Conservation (phyloP, 2,329 filamentous ascomycete genomes). For the Pseudocercospora macadamiae region DNA sequence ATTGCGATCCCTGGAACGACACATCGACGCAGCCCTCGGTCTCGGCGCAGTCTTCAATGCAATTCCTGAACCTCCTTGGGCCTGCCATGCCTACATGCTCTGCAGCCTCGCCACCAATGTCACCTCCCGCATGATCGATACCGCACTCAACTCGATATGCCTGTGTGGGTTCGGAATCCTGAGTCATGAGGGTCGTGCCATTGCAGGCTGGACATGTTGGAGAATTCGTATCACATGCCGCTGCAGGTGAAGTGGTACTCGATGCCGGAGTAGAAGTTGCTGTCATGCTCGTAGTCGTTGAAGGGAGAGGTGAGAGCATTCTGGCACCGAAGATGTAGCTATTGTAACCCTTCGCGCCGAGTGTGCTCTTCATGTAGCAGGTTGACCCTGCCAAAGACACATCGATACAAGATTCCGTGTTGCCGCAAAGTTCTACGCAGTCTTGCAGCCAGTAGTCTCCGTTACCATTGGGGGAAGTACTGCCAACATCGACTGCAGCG, state of each 20-base stretch:
- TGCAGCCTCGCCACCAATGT: too few relatives aligned
- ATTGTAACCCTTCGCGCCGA: not conserved
- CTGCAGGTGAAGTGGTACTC: too few relatives aligned
- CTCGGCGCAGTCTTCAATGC: constrained; percentile 30
- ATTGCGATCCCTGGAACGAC: constrained; percentile 19
- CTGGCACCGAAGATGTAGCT: not conserved
- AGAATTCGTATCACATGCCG: not conserved
- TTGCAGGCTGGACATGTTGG: constrained; percentile 28
- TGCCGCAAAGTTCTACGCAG: constrained; percentile 32
- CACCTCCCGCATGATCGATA: too few relatives aligned
- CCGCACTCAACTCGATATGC: constrained; percentile 30
- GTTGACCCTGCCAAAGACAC: constrained; percentile 27
- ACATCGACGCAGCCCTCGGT: constrained; percentile 31
- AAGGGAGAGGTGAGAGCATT: constrained; percentile 5
- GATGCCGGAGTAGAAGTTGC: too few relatives aligned
- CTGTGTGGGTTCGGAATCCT: not conserved
- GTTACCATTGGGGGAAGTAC: not conserved
- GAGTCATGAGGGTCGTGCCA: constrained; percentile 21
- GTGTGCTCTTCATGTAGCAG: constrained; percentile 10
- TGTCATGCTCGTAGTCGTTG: too few relatives aligned
- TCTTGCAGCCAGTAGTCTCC: constrained; percentile 24
- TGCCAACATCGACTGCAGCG: constrained; percentile 15
- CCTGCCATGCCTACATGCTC: constrained; percentile 5
- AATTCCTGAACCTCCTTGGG: constrained; percentile 20
- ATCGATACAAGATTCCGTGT: constrained; percentile 28